These are phyloP conservation scores for Albizia julibrissin DNA, from an alignment of 306 rosid species.

Conservation along the genomic window DNA sequence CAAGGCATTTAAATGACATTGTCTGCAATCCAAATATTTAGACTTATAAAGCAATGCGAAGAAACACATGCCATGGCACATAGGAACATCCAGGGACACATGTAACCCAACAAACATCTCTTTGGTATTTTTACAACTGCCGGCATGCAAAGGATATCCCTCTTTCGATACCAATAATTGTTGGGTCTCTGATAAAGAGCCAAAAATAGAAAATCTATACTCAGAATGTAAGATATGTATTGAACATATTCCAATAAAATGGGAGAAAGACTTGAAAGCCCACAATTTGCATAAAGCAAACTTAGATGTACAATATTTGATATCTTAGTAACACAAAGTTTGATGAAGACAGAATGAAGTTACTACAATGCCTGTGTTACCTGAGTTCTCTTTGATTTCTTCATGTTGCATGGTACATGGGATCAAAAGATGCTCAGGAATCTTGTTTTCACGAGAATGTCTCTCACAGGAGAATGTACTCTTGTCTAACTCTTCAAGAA, in stretches of 20 bases:
- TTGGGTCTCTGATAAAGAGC: slow-evolving; percentile 41
- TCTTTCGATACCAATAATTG: slow-evolving; percentile 1
- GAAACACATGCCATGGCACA: slow-evolving; percentile 19
- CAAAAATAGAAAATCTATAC: slow-evolving; percentile 20
- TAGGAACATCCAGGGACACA: slow-evolving; percentile 15
- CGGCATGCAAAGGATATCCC: slow-evolving; percentile 16
- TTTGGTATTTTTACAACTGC: slow-evolving; percentile 20
- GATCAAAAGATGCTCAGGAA: slow-evolving; percentile 22
- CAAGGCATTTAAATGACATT: slow-evolving; percentile 21
- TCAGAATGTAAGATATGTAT: not conserved
- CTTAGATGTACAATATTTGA: not conserved
- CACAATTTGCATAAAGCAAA: not conserved
- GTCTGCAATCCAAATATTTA: not conserved
- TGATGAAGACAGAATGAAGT: not conserved
- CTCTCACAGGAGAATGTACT: not conserved
- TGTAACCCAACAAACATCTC: not conserved
- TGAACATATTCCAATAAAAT: not conserved
- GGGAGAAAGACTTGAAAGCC: not conserved
- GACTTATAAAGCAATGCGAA: not conserved
- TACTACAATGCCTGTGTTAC: slow-evolving; percentile 39
- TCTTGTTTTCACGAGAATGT: slow-evolving; percentile 12
- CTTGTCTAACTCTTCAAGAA: slow-evolving; percentile 26
- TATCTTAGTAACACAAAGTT: not conserved
- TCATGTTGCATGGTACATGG: slow-evolving; percentile 17
- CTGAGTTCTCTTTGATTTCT: slow-evolving; percentile 31